phyloP scores from a whole-genome alignment of 1,284 basidiomycete genomes.

The Cystobasidium slooffiae region DNA sequence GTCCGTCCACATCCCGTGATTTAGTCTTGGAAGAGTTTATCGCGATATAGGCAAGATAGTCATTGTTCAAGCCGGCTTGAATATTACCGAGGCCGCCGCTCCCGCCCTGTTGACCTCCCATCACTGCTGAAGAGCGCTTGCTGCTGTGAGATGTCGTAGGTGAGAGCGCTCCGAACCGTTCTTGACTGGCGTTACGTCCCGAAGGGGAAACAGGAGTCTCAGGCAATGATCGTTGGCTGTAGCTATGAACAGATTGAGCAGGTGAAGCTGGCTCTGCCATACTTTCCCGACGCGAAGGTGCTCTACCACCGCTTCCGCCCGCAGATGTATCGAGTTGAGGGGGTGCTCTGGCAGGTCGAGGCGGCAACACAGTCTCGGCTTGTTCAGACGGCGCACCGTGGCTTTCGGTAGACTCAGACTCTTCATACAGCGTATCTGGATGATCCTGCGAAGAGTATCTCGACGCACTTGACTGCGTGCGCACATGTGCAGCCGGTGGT shows the following conservation, averaged over 20 bases:
- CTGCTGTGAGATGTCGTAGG: constrained; percentile 25
- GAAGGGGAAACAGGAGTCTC: constrained; percentile 30
- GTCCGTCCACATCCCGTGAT: constrained; percentile 30
- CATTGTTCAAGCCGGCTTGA: constrained; percentile 31
- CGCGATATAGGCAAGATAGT: constrained; percentile 33
- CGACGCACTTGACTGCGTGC: constrained; percentile 18
- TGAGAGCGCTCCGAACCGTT: constrained; percentile 19
- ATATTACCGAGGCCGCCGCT: background rate
- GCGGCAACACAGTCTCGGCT: background rate
- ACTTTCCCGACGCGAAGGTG: constrained; percentile 17
- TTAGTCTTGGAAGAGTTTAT: constrained; percentile 22
- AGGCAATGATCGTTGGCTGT: constrained; percentile 29
- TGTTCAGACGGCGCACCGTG: constrained; percentile 1
- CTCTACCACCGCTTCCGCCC: background rate
- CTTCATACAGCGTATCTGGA: constrained; percentile 8
- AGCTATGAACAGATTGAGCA: constrained; percentile 21
- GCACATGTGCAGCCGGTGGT: background rate
- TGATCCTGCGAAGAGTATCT: constrained; percentile 6
- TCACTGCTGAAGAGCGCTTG: constrained; percentile 20
- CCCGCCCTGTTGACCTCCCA: constrained; percentile 8
- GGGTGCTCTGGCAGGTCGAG: constrained; percentile 1
- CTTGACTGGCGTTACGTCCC: constrained; percentile 16
- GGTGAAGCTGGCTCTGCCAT: constrained; percentile 24
- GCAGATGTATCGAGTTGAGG: constrained; percentile 15
- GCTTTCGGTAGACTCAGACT: background rate